These are phyloP conservation scores for Caryopteris hybrid DNA, from an alignment of 305 asterid species.

Conservation along the genomic window DNA sequence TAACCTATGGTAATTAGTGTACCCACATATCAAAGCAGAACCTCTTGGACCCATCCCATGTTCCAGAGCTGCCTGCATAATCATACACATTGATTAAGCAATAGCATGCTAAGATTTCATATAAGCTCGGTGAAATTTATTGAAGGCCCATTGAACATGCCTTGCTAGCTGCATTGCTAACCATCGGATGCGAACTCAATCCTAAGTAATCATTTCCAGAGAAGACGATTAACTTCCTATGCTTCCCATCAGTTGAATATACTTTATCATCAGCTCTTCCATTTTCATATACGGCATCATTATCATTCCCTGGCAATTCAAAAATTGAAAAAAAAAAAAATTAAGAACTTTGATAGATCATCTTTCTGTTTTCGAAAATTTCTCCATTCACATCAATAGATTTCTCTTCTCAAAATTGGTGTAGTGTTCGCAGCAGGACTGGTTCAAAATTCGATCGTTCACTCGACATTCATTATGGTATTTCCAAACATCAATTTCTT, in stretches of 20 bases:
- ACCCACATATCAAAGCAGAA: slow-evolving; percentile 93
- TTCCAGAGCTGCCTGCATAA: slow-evolving; percentile 68
- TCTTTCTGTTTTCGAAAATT: too few relatives aligned
- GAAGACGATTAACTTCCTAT: slow-evolving; percentile 65
- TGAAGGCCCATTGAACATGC: slow-evolving; percentile 31
- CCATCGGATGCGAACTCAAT: slow-evolving; percentile 87
- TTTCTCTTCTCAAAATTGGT: background rate
- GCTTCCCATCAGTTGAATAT: slow-evolving; percentile 36
- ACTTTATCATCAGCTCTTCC: slow-evolving; percentile 27
- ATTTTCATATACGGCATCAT: slow-evolving; percentile 28
- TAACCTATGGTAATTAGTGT: slow-evolving; percentile 81
- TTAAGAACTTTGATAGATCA: background rate
- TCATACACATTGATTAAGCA: background rate
- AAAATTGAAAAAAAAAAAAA: background rate
- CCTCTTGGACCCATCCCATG: slow-evolving; percentile 99
- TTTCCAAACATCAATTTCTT: background rate
- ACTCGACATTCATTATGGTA: background rate
- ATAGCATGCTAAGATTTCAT: background rate
- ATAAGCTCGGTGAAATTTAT: background rate
- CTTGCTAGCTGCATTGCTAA: slow-evolving; percentile 73
- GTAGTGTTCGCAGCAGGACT: too few relatives aligned
- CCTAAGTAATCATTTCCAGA: slow-evolving; percentile 98
- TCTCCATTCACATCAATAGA: background rate
- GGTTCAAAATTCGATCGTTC: background rate
- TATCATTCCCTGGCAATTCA: slow-evolving; percentile 53